These are phyloP conservation scores for Hordeum pubiflorum DNA, from an alignment of 202 grass and related monocot species.

Conservation along the genomic window DNA sequence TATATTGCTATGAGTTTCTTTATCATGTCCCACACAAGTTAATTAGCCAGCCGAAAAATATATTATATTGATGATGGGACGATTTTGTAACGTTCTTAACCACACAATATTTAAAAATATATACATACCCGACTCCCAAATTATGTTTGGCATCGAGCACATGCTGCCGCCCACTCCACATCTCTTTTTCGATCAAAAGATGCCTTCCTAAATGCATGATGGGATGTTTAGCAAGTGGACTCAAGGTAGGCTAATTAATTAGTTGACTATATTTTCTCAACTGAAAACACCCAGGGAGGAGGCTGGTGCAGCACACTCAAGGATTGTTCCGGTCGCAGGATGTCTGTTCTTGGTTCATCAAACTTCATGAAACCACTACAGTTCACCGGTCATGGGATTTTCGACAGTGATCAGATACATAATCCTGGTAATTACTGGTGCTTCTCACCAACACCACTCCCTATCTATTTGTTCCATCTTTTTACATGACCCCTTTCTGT, in stretches of 20 bases:
- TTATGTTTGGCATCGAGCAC: too few species aligned
- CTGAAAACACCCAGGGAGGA: slow-evolving; percentile 29
- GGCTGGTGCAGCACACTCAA: slow-evolving; percentile 43
- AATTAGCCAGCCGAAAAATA: too few species aligned
- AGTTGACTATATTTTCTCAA: not conserved
- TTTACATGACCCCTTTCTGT: not conserved
- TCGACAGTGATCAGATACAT: slow-evolving; percentile 29
- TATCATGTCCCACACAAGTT: too few species aligned
- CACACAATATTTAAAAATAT: too few species aligned
- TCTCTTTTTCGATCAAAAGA: too few species aligned
- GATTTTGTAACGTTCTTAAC: too few species aligned
- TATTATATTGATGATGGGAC: too few species aligned
- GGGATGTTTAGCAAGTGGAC: not conserved
- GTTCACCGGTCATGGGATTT: slow-evolving; percentile 29
- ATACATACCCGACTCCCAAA: too few species aligned
- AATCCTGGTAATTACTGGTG: slow-evolving; percentile 44
- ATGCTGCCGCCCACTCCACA: too few species aligned
- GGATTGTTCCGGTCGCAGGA: slow-evolving; percentile 26
- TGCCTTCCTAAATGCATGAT: too few species aligned
- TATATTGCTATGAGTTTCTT: too few species aligned
- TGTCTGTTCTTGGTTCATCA: slow-evolving; percentile 33
- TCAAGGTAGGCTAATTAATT: not conserved
- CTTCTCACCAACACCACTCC: not conserved
- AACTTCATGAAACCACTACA: slow-evolving; percentile 18
- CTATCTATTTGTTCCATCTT: not conserved